Evolutionary conservation across 768 basidiomycete species (phyloP), one percentile per base, ranked within the genome.

Genomic region (Psilocybe cyanescens): DNA sequence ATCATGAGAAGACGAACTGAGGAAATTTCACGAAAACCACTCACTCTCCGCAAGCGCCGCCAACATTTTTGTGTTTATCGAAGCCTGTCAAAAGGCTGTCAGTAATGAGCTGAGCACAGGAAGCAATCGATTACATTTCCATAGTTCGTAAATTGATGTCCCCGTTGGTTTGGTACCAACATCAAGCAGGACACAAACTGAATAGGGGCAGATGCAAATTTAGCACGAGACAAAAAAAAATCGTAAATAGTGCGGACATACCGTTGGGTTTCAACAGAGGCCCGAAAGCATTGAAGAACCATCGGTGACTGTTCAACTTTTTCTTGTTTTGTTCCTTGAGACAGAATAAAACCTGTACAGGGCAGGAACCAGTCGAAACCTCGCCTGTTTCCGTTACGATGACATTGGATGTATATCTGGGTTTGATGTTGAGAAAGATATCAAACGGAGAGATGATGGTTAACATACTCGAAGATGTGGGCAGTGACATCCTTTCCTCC

Each of bases 271-370:
- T 86, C 68, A 97, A 84, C 59, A 96, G 79, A 28, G 95, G 93
- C 19, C 92, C 92, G 65, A 97, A 92, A 0, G 93, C 95, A 70
- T 97, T 97, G 84, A 97, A 97, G 82, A 97, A 97, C 95, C 95
- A 97, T 17, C 95, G 85, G 70, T 97, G 95, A 67, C 90, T 92
- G 79, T 97, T 97, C 68, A 97, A 82, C 74, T 97, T 97, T 83
- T 97, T 96, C 82, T 95, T 95, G 83, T 96, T 97, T 78, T 94
- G 92, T 73, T 96, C 94, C 75, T 96, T 96, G 69, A 96, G 78
- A 70, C 94, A 95, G 79, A 95, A 95, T 49, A 99, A 79, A 67
- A 93, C 82, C 74, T 95, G 96, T 60, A 94, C 86, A 0, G 95
- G 89, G 68, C 91, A 92, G 1, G 83, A 76, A n/a, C 88, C 85